These are phyloP conservation scores for Alternaria brassicicola DNA, from an alignment of 2,329 filamentous ascomycete species.

Conservation along the genomic window DNA sequence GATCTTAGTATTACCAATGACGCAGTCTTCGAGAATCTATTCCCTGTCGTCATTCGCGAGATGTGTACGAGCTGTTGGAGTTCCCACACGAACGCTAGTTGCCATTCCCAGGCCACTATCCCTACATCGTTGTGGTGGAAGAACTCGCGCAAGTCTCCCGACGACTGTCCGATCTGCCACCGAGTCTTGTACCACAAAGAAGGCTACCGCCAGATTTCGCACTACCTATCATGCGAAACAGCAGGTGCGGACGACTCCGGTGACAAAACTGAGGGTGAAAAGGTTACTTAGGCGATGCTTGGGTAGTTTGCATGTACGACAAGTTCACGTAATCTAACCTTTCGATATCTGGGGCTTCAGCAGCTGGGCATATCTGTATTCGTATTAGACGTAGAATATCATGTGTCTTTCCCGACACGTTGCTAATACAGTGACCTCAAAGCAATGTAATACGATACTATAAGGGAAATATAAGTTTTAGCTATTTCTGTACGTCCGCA, in stretches of 20 bases:
- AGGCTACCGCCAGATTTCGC: accelerated
- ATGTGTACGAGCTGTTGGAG: not conserved
- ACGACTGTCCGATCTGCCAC: not conserved
- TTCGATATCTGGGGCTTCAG: too few relatives aligned
- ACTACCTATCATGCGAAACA: not conserved
- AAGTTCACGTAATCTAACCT: too few relatives aligned
- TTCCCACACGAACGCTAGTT: too few relatives aligned
- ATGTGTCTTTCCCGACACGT: too few relatives aligned
- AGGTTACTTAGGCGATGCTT: not conserved
- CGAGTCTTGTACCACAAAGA: not conserved
- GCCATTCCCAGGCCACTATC: not conserved
- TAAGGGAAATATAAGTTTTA: too few relatives aligned
- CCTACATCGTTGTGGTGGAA: not conserved
- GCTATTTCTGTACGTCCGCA: too few relatives aligned
- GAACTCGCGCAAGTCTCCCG: not conserved
- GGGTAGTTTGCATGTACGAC: too few relatives aligned
- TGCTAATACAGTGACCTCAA: too few relatives aligned
- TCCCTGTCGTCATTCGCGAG: not conserved
- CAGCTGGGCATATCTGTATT: too few relatives aligned
- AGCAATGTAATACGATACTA: too few relatives aligned
- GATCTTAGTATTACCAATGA: not conserved
- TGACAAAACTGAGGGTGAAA: not conserved
- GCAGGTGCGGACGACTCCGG: accelerated
- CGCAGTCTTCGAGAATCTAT: accelerated
- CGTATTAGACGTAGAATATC: too few relatives aligned